These are phyloP conservation scores for Xylaria sp. DNA, from an alignment of 2,329 filamentous ascomycete species.

Conservation along the genomic window DNA sequence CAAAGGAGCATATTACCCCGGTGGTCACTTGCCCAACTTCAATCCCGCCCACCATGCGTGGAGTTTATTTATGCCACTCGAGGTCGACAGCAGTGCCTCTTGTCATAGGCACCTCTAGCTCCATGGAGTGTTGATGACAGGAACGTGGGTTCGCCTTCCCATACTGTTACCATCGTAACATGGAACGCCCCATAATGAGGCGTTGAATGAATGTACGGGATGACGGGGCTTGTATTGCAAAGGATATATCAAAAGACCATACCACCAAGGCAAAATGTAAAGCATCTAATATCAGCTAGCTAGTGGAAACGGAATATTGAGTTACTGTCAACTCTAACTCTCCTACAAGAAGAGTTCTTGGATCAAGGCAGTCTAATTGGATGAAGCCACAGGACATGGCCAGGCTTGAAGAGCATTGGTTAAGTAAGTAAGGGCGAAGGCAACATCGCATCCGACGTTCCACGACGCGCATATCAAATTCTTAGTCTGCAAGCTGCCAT, in stretches of 20 bases:
- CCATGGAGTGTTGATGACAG: background rate
- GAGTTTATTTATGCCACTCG: background rate
- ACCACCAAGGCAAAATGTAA: too few relatives aligned
- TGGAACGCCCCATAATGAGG: background rate
- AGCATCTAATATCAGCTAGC: too few relatives aligned
- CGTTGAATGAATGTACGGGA: background rate
- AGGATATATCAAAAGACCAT: background rate
- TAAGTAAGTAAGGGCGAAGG: background rate
- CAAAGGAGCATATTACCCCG: constrained; percentile 17
- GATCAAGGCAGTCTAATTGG: background rate
- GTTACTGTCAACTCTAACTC: too few relatives aligned
- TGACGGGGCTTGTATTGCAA: background rate
- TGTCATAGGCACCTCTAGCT: background rate
- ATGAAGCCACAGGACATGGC: background rate
- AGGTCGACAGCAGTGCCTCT: background rate
- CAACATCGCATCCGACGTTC: background rate
- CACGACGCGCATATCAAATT: background rate
- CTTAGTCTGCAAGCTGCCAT: background rate
- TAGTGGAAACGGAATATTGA: too few relatives aligned
- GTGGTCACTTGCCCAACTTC: background rate
- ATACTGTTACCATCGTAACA: background rate
- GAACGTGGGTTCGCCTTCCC: background rate
- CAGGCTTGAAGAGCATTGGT: background rate
- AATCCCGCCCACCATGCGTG: background rate
- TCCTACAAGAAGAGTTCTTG: background rate